Base-by-base conservation (phyloP, 2,329 filamentous ascomycete genomes). In the Neonectria hederae region DNA sequence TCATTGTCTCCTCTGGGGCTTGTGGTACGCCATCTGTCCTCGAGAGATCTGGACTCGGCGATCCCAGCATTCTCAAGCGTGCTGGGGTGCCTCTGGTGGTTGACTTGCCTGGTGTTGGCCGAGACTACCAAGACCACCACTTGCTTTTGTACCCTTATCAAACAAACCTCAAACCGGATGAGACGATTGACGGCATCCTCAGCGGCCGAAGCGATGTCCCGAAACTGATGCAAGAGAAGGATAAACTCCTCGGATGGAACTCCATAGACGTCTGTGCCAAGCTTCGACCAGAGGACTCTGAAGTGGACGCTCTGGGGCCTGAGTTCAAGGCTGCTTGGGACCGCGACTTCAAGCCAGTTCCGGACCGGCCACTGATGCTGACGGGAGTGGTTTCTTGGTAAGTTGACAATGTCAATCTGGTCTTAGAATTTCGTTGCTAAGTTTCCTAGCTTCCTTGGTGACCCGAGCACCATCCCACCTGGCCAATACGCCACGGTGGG, bases 31-130 rank as follows among this genome's bases (percentile, higher is more conserved):
- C 87, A 0, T 75, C 78, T 0, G 80, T 91, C 1, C 82, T 91
- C 0, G 87, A 91, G 72, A 79, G 89, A 19, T 91, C 89, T 0
- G 89, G 89, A 11, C 71, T 91, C 1, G 88, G 87, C n/a, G 79
- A 81, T 45, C 77, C 80, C 0, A 78, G 82, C 1, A 70, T 88
- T 6, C 80, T 90, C 1, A 72, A 81, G 48, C 77, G 76, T 17
- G 80, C 83, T 0, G 82, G 80, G 0, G 81, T 89, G 2, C 77
- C 82, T 0, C 71, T 83, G 4, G 71, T 83, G 1, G 76, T 81
- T 2, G 78, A 85, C 54, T 72, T 87, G 2, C 82, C 83, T 0
- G 84, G 84, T 3, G 86, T 89, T 1, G 87, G 87, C 0, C 76
- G 80, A 14, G 79, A 83, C 45, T 86, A 87, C 63, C 82, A 87